phyloP scores from a whole-genome alignment of 306 rosid species.

The Mucuna pruriens region DNA sequence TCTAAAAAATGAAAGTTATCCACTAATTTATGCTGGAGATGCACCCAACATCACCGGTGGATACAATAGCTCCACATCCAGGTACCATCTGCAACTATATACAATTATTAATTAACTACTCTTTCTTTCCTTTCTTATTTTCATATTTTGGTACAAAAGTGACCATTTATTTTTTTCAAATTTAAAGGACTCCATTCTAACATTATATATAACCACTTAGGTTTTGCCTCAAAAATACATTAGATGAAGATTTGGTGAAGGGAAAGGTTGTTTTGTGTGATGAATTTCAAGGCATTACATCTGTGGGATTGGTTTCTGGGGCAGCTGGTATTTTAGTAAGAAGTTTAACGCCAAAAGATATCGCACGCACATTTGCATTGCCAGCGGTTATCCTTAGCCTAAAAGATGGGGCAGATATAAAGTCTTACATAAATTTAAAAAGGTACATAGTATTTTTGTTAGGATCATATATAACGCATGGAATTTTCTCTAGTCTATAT shows the following conservation, averaged over 20 bases:
- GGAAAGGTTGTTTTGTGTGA: slow-evolving; percentile 54
- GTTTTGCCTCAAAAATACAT: neutral
- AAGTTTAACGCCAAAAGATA: neutral
- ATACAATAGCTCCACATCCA: neutral
- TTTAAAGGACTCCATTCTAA: neutral
- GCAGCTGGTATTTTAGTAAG: slow-evolving; percentile 38
- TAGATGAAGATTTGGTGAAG: slow-evolving; percentile 33
- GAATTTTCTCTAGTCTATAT: neutral
- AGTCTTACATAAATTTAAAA: slow-evolving; percentile 23
- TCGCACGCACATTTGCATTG: neutral
- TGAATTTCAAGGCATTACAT: rapidly evolving
- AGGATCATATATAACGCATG: neutral
- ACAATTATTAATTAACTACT: neutral
- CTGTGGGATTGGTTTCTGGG: neutral
- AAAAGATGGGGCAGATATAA: neutral
- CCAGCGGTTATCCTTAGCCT: slow-evolving; percentile 28
- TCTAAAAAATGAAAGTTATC: neutral
- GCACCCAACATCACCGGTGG: neutral
- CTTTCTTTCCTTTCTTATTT: no score
- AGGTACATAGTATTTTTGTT: neutral
- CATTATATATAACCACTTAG: neutral
- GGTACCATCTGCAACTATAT: neutral
- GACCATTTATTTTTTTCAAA: no score
- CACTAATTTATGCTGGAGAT: neutral
- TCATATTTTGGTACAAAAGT: no score